Percentiles rank a stretch among this genome's conserved stretches.
These are phyloP conservation scores for Emericellopsis terricola DNA, from an alignment of 495 filamentous ascomycete genomes.

Conservation along the genomic window DNA sequence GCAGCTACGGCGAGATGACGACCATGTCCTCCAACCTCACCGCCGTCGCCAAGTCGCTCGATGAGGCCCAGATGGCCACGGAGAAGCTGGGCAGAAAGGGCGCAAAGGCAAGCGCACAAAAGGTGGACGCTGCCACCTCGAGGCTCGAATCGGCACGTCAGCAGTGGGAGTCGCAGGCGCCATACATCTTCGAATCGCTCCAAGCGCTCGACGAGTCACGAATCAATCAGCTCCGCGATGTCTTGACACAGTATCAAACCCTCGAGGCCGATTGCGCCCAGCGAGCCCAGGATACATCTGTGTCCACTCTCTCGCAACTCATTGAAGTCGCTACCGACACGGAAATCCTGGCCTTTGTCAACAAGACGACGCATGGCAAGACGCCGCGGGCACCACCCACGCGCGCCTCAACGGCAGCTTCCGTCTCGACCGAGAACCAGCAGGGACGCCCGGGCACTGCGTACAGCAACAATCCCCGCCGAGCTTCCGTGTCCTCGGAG, in stretches of 20 bases:
- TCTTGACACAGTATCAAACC: conserved; percentile 81
- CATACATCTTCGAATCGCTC: conserved; percentile 87
- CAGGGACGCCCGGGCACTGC: too few species aligned
- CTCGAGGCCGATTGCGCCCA: conserved; percentile 84
- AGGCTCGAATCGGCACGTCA: conserved; percentile 58
- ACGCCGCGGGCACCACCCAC: too few species aligned
- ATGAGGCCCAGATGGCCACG: conserved; percentile 66
- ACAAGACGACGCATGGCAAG: conserved; percentile 28
- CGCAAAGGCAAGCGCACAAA: conserved; percentile 58
- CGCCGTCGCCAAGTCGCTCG: conserved; percentile 67
- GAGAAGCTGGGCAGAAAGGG: conserved; percentile 75
- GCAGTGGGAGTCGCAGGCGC: conserved; percentile 92
- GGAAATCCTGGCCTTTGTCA: conserved; percentile 76
- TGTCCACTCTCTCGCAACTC: conserved; percentile 66
- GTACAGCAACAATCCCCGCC: too few species aligned
- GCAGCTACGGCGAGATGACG: conserved; percentile 69
- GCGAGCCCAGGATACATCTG: conserved; percentile 52
- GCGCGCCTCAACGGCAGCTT: too few species aligned
- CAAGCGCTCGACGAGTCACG: conserved; percentile 82
- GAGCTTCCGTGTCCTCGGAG: too few species aligned
- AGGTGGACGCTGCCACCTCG: conserved; percentile 56
- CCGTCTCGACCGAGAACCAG: too few species aligned
- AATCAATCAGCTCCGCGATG: conserved; percentile 81
- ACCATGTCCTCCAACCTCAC: conserved; percentile 68
- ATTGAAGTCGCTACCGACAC: conserved; percentile 75